Evolutionary conservation across 495 filamentous ascomycete species (phyloP).

Genomic region (Endocarpon pusillum): DNA sequence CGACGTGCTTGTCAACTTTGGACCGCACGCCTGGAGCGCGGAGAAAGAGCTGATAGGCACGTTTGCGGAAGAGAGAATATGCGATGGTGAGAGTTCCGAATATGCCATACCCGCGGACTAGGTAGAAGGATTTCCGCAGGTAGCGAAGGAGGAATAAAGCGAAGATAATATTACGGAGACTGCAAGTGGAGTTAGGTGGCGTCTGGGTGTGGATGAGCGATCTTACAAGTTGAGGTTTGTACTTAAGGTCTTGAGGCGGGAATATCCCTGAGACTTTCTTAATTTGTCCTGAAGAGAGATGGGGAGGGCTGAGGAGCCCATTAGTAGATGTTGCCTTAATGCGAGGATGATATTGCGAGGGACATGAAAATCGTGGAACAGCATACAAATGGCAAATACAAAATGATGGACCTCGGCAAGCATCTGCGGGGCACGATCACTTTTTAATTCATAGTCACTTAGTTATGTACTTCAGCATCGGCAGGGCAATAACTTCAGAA

Average conservation of each 20-base stretch:
- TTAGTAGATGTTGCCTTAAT: too few relatives aligned
- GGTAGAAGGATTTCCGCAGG: slow-evolving; percentile 61
- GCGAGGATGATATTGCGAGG: too few relatives aligned
- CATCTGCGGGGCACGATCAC: too few relatives aligned
- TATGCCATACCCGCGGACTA: slow-evolving; percentile 76
- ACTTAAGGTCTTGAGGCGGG: not conserved
- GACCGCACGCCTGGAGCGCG: slow-evolving; percentile 66
- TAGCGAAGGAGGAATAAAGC: slow-evolving; percentile 78
- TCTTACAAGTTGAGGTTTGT: slow-evolving; percentile 1
- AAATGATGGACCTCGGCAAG: too few relatives aligned
- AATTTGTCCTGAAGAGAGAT: not conserved
- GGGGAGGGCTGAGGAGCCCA: slow-evolving; percentile 1
- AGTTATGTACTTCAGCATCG: too few relatives aligned
- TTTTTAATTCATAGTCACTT: too few relatives aligned
- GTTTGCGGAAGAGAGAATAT: slow-evolving; percentile 50
- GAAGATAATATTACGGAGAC: slow-evolving; percentile 77
- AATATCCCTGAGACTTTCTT: not conserved
- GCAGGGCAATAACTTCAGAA: too few relatives aligned
- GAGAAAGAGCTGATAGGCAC: slow-evolving; percentile 72
- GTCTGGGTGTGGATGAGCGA: not conserved
- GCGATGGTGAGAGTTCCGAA: slow-evolving; percentile 59
- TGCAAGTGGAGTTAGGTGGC: slow-evolving; percentile 15
- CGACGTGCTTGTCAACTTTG: slow-evolving; percentile 65
- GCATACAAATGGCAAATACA: too few relatives aligned
- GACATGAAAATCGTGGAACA: too few relatives aligned